These are phyloP conservation scores for Phytophthora syringae DNA, from an alignment of 352 stramenopile species.

Conservation along the genomic window DNA sequence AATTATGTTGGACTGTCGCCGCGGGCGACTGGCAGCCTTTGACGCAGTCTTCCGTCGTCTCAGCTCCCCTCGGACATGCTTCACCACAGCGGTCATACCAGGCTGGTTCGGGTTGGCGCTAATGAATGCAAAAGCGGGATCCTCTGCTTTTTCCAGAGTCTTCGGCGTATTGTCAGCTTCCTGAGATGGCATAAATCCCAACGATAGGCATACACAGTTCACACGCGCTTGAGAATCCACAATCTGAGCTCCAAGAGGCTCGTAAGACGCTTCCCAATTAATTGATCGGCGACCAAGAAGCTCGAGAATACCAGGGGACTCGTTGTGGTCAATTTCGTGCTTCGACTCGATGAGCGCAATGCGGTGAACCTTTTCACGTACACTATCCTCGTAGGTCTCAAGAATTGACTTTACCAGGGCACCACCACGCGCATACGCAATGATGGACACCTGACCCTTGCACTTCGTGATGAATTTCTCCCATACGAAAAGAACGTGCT, in stretches of 20 bases:
- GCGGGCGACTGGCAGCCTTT: conserved; percentile 36
- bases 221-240: conserved; percentile 87
- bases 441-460: conserved; percentile 85
- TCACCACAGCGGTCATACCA: conserved; percentile 89
- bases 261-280: conserved; percentile 89
- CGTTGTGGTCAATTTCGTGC: conserved; percentile 85
- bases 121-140: conserved; percentile 86
- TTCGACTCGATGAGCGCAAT: conserved; percentile 90
- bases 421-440: conserved; percentile 83
- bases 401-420: conserved; percentile 86
- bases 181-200: conserved; percentile 77
- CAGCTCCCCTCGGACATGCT: conserved; percentile 74
- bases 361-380: conserved; percentile 82
- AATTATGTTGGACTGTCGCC: conserved; percentile 87
- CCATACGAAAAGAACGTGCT: conserved; percentile 91
- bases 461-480: conserved; percentile 83
- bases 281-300: conserved; percentile 86
- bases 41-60: conserved; percentile 50
- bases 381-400: conserved; percentile 76
- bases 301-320: conserved; percentile 79
- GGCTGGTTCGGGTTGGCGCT: conserved; percentile 74
- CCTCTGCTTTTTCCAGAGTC: conserved; percentile 82
- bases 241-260: conserved; percentile 85
- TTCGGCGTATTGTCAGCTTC: conserved; percentile 73
- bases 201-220: conserved; percentile 86